Conservation (phyloP, 2,329 filamentous ascomycete genomes). For the Sporothrix globosa region DNA sequence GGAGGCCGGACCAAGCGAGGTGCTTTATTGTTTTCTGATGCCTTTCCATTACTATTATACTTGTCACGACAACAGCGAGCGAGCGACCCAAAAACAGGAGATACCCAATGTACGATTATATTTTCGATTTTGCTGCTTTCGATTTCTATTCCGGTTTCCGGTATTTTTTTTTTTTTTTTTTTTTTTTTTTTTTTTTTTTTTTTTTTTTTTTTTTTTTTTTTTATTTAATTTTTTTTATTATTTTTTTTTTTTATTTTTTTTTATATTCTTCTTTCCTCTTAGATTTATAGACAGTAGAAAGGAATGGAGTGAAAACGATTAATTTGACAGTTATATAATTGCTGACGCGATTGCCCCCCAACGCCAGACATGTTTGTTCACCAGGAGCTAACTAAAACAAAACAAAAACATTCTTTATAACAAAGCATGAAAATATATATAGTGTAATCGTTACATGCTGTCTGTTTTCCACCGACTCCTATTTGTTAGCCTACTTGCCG, state of each 20-base stretch:
- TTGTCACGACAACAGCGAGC: constrained; percentile 1
- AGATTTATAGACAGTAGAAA: constrained; percentile 6
- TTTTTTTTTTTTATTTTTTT: not conserved
- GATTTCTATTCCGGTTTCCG: too few relatives aligned
- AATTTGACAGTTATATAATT: constrained; percentile 4
- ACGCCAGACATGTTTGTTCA: constrained; percentile 2
- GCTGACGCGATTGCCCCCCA: constrained; percentile 7
- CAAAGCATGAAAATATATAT: not conserved
- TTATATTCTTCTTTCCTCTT: not conserved
- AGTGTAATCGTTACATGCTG: not conserved
- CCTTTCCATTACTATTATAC: not conserved
- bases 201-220: not conserved
- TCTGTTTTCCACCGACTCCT: not conserved
- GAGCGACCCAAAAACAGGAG: constrained; percentile 19
- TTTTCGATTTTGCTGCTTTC: not conserved
- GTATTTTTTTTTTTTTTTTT: not conserved
- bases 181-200: not conserved
- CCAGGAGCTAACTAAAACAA: not conserved
- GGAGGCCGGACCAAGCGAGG: not conserved
- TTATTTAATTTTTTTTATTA: not conserved
- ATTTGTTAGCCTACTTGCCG: not conserved
- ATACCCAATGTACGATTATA: constrained; percentile 20
- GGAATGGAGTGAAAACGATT: not conserved
- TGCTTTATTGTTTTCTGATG: not conserved
- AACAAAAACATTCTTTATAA: not conserved